Evolutionary conservation across 2,329 filamentous ascomycete species (phyloP), one percentile per base, ranked within the genome.

Genomic region (Rasamsonia emersonii): DNA sequence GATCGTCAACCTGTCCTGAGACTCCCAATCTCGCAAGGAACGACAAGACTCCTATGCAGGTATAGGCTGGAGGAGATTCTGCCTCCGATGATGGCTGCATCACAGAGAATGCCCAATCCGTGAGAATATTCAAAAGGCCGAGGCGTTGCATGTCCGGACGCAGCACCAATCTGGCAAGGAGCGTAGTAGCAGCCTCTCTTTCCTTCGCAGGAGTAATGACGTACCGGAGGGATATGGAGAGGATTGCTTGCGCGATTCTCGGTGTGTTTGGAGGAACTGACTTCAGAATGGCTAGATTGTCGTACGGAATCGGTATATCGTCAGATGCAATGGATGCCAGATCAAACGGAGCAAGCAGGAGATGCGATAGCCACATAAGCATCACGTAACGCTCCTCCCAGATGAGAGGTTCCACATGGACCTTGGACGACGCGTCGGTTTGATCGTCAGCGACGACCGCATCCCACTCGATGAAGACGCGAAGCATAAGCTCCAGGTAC

Each of bases 351-450:
- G 86, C 86, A 18, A 89, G 70, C 36, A 89, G 67, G 10, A 91
- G 64, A 58, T 91, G 82, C 1, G 82, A 83, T 18, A 89, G 72
- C 91, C 91, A 98, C 7, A 94, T 67, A 4, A 96, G 66, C 25
- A 88, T 76, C 11, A 95, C 67, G 51, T 95, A 96, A 33, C 83
- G 73, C 57, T 95, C 83, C 53, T 94, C 80, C 91, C 91, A 98
- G 1, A 70, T 68, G 68, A 82, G 76, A 2, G 46, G 42, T 15
- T 47, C 47, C 3, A 42, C 30, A n/a, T 43, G 45, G 32, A 38
- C 44, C 7, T 33, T 50, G 2, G 27, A 21, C 9, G 39, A 29
- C n/a, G 39, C 30, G 10, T 40, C 37, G 11, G 24, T 30, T 2
- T 39, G 25, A 16, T 48, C 35, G 8, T 42, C 36, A 9, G 36